Conservation (phyloP, 2,329 filamentous ascomycete species). For the Diaporthe vexans region DNA sequence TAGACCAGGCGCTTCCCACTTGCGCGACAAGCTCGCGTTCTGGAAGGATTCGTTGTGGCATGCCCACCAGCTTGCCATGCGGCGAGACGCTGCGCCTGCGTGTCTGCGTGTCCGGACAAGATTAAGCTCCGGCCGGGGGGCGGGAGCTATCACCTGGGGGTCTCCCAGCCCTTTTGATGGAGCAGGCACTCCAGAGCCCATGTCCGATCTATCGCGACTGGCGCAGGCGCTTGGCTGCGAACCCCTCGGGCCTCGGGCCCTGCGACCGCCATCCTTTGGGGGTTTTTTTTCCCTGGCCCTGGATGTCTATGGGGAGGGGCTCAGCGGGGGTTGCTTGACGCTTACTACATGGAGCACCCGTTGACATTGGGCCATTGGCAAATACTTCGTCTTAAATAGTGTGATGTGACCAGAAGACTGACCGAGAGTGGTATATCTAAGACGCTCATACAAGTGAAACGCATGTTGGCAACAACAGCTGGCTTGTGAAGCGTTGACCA, state of each 20-base stretch:
- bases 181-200: slow-evolving; percentile 1
- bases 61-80: slow-evolving; percentile 25
- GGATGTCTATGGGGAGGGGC: too few relatives aligned
- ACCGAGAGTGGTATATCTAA: background rate
- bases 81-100: slow-evolving; percentile 36
- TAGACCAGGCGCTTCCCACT: slow-evolving; percentile 28
- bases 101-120: slow-evolving; percentile 3
- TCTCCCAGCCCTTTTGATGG: slow-evolving; percentile 9
- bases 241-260: background rate
- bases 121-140: slow-evolving; percentile 25
- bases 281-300: too few relatives aligned
- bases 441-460: slow-evolving; percentile 1
- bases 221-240: slow-evolving; percentile 28
- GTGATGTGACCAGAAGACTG: slow-evolving; percentile 4
- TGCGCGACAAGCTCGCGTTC: slow-evolving; percentile 28
- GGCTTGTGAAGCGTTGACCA: background rate
- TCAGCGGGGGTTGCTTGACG: background rate
- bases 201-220: slow-evolving; percentile 8
- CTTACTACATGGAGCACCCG: background rate
- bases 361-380: background rate
- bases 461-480: background rate
- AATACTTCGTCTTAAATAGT: background rate
- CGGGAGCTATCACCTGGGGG: slow-evolving; percentile 17
- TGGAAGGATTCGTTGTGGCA: slow-evolving; percentile 29
- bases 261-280: background rate